Percentiles rank a stretch among this genome's conserved stretches.
Evolutionary conservation across 2,329 filamentous ascomycete genomes (phyloP).

Genomic region (Cladosporium sp.): DNA sequence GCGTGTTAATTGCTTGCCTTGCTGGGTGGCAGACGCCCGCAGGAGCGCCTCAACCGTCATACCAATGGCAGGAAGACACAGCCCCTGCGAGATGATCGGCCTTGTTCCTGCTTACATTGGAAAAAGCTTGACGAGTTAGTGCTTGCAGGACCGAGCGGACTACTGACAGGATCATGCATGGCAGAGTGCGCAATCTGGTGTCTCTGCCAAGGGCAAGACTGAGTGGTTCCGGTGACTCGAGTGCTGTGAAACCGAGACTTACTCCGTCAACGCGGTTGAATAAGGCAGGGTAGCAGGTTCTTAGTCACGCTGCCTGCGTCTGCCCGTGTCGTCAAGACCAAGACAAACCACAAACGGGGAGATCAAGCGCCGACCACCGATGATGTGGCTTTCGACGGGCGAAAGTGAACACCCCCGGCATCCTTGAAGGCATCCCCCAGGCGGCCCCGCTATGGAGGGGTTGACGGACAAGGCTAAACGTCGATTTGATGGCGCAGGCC

Average conservation of each 20-base stretch:
- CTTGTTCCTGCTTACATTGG: slow-evolving; percentile 16
- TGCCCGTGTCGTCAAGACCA: slow-evolving; percentile 7
- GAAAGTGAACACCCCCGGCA: slow-evolving; percentile 14
- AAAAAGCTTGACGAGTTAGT: slow-evolving; percentile 15
- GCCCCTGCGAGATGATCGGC: slow-evolving; percentile 14
- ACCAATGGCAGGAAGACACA: slow-evolving; percentile 5
- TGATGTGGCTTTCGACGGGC: slow-evolving; percentile 10
- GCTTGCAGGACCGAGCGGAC: neutral
- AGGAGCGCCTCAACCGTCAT: slow-evolving; percentile 18
- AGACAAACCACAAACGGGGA: slow-evolving; percentile 14
- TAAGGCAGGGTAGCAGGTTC: slow-evolving; percentile 1
- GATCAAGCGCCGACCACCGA: slow-evolving; percentile 17
- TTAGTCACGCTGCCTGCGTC: neutral
- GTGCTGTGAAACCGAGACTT: neutral
- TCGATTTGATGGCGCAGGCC: slow-evolving; percentile 9
- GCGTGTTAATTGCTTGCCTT: slow-evolving; percentile 16
- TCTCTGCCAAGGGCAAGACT: slow-evolving; percentile 1
- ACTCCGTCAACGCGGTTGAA: neutral
- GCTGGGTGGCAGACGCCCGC: slow-evolving; percentile 17
- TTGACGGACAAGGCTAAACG: slow-evolving; percentile 7
- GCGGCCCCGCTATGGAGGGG: slow-evolving; percentile 16
- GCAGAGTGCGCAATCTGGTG: neutral
- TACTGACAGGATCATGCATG: slow-evolving; percentile 10
- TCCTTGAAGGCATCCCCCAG: slow-evolving; percentile 18
- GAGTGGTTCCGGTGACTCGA: neutral